These are phyloP conservation scores for Colletotrichum truncatum DNA, from an alignment of 2,329 filamentous ascomycete species.

Conservation along the genomic window DNA sequence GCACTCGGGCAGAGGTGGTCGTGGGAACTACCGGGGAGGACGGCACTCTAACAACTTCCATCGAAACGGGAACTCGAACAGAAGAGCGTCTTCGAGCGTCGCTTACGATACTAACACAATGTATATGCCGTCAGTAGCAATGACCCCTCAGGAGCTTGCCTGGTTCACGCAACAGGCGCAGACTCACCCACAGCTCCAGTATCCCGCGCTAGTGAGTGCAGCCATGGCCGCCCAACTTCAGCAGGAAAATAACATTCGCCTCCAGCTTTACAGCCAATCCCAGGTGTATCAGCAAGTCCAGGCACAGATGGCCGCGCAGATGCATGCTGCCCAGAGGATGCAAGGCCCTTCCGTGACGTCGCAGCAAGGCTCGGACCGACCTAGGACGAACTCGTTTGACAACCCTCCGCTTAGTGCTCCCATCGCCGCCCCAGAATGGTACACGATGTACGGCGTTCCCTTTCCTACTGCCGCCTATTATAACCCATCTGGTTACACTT, in stretches of 20 bases:
- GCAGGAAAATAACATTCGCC: constrained; percentile 26
- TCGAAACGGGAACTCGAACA: constrained; percentile 54
- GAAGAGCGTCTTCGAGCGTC: constrained; percentile 63
- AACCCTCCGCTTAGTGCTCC: constrained; percentile 68
- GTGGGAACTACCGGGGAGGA: constrained; percentile 58
- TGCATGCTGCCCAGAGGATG: constrained; percentile 31
- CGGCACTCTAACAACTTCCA: constrained; percentile 55
- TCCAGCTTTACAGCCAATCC: constrained; percentile 32
- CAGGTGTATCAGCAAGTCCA: constrained; percentile 32
- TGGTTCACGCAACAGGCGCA: constrained; percentile 56
- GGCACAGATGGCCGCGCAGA: constrained; percentile 30
- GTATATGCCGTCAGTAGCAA: constrained; percentile 53
- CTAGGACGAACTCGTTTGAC: constrained; percentile 71
- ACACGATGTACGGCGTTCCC: constrained; percentile 56
- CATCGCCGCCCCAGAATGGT: constrained; percentile 62
- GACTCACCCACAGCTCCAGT: constrained; percentile 51
- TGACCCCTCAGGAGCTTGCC: constrained; percentile 55
- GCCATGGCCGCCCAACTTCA: constrained; percentile 34
- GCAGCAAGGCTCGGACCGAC: constrained; percentile 54
- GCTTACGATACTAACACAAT: constrained; percentile 58
- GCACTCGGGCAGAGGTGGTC: constrained; percentile 57
- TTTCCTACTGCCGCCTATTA: constrained; percentile 51
- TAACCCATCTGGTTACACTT: constrained; percentile 59
- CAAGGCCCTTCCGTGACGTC: constrained; percentile 17
- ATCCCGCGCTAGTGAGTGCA: constrained; percentile 35